Base-by-base conservation (phyloP, 129 eudicot genomes). In the Helianthus tuberosus region DNA sequence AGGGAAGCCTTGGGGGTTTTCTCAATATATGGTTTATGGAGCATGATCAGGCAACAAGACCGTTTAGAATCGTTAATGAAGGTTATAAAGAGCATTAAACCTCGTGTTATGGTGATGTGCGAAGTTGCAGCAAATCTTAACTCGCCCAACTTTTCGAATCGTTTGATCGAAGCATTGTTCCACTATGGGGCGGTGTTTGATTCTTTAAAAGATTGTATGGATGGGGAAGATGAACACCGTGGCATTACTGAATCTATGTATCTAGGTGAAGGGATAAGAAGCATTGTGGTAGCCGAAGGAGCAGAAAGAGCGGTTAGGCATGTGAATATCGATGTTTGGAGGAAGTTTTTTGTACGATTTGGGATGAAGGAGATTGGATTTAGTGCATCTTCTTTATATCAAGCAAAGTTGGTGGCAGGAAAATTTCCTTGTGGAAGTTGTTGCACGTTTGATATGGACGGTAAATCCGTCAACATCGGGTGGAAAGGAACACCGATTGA, bases 401-500 rank as follows among this genome's bases (percentile, higher is more conserved):
- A 77, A 71, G 91, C 89, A 29, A 75, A 72, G 0, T 50, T 84
- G 59, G 61, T 82, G n/a, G 68, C 46, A 1, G 44, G 80, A 20
- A 77, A 66, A 1, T 55, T 80, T 70, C 6, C 71, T 29, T 66
- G 83, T 73, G 77, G 78, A 13, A 67, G 75, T 47, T 86, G 81
- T 46, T 89, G 84, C 71, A 80, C 92, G 6, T 72, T 86, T 25
- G 77, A 84, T 44, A 74, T 16, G 77, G 68, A 86, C 51, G 88
- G 80, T 0, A 69, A 84, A 29, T 15, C 74, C 64, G 46, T 89
- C 6, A 20, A 66, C 29, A 43, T 89, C 13, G 88, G 92, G 73
- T 89, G 96, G 96, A 89, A 86, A 71, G 92, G 88, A 71, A 77
- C 84, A 9, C 86, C 92, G 4, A 53, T 86, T 38, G 53, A 68